Conservation (phyloP, 2,329 filamentous ascomycete species). For the Colletotrichum liriopes region DNA sequence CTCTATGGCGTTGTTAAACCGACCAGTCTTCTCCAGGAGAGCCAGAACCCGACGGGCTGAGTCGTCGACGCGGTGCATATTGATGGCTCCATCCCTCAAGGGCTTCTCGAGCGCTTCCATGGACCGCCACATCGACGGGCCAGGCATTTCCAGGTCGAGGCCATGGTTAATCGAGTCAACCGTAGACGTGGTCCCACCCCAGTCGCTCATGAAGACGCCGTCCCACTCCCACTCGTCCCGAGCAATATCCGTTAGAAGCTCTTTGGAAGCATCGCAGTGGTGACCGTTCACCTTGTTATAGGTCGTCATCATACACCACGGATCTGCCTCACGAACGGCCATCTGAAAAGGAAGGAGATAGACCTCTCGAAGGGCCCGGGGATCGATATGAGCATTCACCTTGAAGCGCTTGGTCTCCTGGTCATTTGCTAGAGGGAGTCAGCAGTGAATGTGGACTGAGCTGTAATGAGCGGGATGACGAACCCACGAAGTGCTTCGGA, state of each 20-base stretch:
- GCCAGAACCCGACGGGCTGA: too few relatives aligned
- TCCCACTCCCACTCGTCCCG: constrained; percentile 60
- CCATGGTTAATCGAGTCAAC: constrained; percentile 35
- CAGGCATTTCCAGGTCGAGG: constrained; percentile 67
- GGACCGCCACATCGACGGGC: constrained; percentile 55
- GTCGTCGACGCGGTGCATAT: too few relatives aligned
- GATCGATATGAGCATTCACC: background rate
- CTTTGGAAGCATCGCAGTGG: constrained; percentile 6
- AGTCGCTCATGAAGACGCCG: constrained; percentile 59
- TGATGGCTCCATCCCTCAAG: too few relatives aligned
- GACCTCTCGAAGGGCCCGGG: constrained; percentile 44
- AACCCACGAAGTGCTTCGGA: too few relatives aligned
- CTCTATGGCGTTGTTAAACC: too few relatives aligned
- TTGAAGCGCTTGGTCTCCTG: constrained; percentile 11
- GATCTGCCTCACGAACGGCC: constrained; percentile 53
- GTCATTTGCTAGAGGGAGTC: too few relatives aligned
- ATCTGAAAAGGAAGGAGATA: constrained; percentile 56
- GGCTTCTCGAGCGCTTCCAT: too few relatives aligned
- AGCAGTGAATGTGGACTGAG: too few relatives aligned
- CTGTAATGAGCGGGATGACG: too few relatives aligned
- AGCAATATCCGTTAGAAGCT: constrained; percentile 53
- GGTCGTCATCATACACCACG: constrained; percentile 55
- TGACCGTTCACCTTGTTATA: constrained; percentile 57
- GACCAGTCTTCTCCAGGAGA: too few relatives aligned
- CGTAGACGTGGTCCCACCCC: constrained; percentile 54